Evolutionary conservation across 2,329 filamentous ascomycete species (phyloP).

Genomic region (Ascochyta koolunga): DNA sequence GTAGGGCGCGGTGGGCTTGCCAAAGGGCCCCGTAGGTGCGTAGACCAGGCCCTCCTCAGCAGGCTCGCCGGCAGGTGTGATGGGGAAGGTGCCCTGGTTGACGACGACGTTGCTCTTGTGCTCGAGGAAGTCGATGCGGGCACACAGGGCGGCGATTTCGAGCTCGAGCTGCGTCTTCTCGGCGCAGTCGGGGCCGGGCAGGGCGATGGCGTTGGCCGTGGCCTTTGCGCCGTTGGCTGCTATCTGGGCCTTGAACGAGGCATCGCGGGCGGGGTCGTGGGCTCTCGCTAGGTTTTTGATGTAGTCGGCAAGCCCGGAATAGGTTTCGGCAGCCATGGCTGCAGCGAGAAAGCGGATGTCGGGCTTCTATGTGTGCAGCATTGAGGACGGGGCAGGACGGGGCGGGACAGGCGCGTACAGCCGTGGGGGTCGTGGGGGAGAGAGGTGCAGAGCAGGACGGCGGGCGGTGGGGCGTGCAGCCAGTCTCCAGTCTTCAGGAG

Average conservation of each 20-base stretch:
- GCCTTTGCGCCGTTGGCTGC: constrained; percentile 58
- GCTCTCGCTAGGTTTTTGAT: constrained; percentile 58
- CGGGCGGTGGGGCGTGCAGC: constrained; percentile 1
- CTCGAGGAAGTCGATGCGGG: constrained; percentile 83
- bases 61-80: constrained; percentile 76
- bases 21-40: constrained; percentile 49
- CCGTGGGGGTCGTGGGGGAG: constrained; percentile 13
- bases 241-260: constrained; percentile 53
- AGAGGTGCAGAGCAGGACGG: constrained; percentile 1
- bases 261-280: constrained; percentile 51
- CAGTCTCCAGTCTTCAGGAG: constrained; percentile 3
- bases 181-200: constrained; percentile 77
- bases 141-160: constrained; percentile 79
- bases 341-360: constrained; percentile 28
- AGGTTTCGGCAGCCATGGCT: constrained; percentile 46
- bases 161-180: constrained; percentile 81
- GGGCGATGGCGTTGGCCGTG: constrained; percentile 63
- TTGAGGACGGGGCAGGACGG: constrained; percentile 31
- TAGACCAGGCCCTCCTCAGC: constrained; percentile 59
- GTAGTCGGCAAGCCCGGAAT: constrained; percentile 48
- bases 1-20: constrained; percentile 39
- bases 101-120: constrained; percentile 70
- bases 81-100: constrained; percentile 66
- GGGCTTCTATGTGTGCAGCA: constrained; percentile 43
- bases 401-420: constrained; percentile 22